Evolutionary conservation across 2,329 filamentous ascomycete genomes (phyloP).

Genomic region (Gnomoniopsis sp.): DNA sequence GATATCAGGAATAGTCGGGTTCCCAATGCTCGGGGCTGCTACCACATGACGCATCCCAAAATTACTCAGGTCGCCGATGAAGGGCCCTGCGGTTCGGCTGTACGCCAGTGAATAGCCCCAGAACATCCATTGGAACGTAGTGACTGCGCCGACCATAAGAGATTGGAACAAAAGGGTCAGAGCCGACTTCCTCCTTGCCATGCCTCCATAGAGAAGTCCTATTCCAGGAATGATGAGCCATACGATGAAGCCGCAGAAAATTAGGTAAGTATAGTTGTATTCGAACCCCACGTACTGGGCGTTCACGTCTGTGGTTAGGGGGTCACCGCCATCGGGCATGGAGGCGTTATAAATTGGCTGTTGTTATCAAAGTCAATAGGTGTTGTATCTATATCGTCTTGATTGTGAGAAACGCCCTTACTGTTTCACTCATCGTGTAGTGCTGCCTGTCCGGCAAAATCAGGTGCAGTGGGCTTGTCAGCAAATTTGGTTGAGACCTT

Average conservation of each 20-base stretch:
- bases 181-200: conserved; percentile 60
- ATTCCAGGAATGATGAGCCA: conserved; percentile 67
- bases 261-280: conserved; percentile 58
- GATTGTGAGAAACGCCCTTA: too few species aligned
- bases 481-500: too few species aligned
- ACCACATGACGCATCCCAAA: conserved; percentile 65
- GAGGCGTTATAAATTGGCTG: conserved; percentile 22
- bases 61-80: conserved; percentile 75
- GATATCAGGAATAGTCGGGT: conserved; percentile 57
- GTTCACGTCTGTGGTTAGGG: conserved; percentile 31
- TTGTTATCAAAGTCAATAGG: neutral
- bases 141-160: conserved; percentile 53
- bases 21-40: conserved; percentile 58
- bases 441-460: neutral
- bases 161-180: conserved; percentile 61
- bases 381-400: too few species aligned
- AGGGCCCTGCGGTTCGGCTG: conserved; percentile 71
- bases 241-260: conserved; percentile 58
- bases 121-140: conserved; percentile 87
- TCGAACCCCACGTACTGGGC: conserved; percentile 56
- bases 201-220: conserved; percentile 61
- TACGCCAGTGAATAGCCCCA: conserved; percentile 85
- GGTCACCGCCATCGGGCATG: conserved; percentile 24
- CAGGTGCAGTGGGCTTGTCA: too few species aligned
- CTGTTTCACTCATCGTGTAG: conserved; percentile 11